Evolutionary conservation across 495 filamentous ascomycete genomes (phyloP).

Genomic region (Neurospora discreta): DNA sequence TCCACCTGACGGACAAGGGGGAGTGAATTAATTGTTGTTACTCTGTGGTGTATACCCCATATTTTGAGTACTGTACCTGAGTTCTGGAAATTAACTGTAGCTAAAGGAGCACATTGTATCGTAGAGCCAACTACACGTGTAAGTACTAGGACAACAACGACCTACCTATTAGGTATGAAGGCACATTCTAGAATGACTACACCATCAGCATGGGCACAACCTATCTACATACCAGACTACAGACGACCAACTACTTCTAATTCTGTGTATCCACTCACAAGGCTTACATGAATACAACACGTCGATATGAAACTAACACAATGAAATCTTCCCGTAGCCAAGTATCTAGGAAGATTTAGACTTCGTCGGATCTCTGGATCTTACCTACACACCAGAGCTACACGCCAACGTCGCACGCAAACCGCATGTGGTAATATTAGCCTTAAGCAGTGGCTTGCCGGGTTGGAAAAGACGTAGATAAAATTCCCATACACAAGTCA

Average conservation of each 20-base stretch:
- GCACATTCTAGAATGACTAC: background rate
- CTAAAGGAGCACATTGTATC: background rate
- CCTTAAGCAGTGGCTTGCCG: background rate
- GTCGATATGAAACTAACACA: background rate
- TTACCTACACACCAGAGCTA: background rate
- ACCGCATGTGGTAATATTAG: background rate
- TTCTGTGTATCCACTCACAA: background rate
- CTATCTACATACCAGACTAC: background rate
- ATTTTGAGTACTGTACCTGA: background rate
- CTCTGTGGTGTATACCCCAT: background rate
- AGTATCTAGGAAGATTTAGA: background rate
- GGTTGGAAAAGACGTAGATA: background rate
- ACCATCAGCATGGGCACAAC: background rate
- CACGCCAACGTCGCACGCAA: background rate
- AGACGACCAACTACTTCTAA: background rate
- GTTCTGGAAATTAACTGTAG: background rate
- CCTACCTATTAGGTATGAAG: background rate
- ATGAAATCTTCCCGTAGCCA: background rate
- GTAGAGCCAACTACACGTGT: background rate
- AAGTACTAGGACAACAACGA: background rate
- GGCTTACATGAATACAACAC: background rate
- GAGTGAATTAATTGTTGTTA: background rate
- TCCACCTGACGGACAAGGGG: background rate
- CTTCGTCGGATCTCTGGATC: background rate
- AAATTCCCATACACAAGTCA: too few relatives aligned